These are phyloP conservation scores for Aspergillus felis DNA, from an alignment of 2,329 filamentous ascomycete genomes.

Conservation along the genomic window DNA sequence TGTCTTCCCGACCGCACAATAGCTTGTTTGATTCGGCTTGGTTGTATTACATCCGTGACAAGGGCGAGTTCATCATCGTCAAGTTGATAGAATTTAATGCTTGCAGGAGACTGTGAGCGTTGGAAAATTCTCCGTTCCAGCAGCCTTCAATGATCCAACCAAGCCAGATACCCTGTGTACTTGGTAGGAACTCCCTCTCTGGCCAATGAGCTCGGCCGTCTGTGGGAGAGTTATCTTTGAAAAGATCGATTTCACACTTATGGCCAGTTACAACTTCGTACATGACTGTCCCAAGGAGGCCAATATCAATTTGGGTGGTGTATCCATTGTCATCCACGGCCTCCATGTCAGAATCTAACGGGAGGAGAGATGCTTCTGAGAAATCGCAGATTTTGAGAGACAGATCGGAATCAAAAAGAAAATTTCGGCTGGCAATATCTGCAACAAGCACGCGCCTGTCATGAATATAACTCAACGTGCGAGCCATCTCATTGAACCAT, in stretches of 20 bases:
- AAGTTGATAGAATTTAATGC: neutral
- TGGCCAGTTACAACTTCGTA: slow-evolving; percentile 24
- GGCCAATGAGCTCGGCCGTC: slow-evolving; percentile 16
- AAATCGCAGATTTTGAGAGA: slow-evolving; percentile 29
- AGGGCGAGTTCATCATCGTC: too few relatives aligned
- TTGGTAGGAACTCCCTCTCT: slow-evolving; percentile 19
- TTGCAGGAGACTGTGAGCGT: slow-evolving; percentile 2
- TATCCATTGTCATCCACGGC: slow-evolving; percentile 24
- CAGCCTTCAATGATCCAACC: slow-evolving; percentile 24
- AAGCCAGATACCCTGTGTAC: slow-evolving; percentile 23
- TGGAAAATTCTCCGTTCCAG: slow-evolving; percentile 16
- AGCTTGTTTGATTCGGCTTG: too few relatives aligned
- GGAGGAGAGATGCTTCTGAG: slow-evolving; percentile 21
- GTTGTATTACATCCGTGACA: too few relatives aligned
- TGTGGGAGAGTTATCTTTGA: slow-evolving; percentile 12
- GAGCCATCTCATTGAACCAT: slow-evolving; percentile 24
- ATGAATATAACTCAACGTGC: slow-evolving; percentile 22
- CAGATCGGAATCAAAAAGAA: slow-evolving; percentile 24
- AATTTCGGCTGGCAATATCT: slow-evolving; percentile 27
- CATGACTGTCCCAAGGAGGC: slow-evolving; percentile 28
- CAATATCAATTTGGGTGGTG: slow-evolving; percentile 27
- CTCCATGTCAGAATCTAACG: slow-evolving; percentile 24
- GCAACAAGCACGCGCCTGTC: slow-evolving; percentile 23
- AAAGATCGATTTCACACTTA: slow-evolving; percentile 23
- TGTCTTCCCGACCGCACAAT: too few relatives aligned